Conservation (phyloP, 1,284 basidiomycete genomes). For the Moesziomyces parantarcticus region DNA sequence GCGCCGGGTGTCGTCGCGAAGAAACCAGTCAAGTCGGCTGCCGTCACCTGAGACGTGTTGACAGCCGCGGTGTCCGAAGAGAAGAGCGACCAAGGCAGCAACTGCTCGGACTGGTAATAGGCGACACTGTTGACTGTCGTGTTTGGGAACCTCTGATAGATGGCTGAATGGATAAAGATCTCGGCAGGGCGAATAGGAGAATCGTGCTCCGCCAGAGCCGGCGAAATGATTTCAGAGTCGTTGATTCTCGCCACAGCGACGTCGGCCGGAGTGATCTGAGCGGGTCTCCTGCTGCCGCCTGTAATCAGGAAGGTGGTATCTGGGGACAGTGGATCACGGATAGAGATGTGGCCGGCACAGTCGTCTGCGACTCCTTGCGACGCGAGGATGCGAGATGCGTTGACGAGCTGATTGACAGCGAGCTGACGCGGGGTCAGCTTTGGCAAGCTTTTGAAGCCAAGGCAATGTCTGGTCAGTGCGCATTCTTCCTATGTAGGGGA, state of each 20-base stretch:
- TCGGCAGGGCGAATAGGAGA: conserved; percentile 30
- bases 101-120: conserved; percentile 34
- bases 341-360: conserved; percentile 31
- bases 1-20: conserved; percentile 21
- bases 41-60: conserved; percentile 6
- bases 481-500: background rate
- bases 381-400: conserved; percentile 47
- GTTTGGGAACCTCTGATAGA: conserved; percentile 42
- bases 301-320: conserved; percentile 34
- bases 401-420: conserved; percentile 45
- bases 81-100: conserved; percentile 37
- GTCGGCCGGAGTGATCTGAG: conserved; percentile 39
- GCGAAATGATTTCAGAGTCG: conserved; percentile 31
- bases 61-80: conserved; percentile 1
- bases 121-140: conserved; percentile 43
- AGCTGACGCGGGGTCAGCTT: conserved; percentile 39
- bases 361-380: conserved; percentile 40
- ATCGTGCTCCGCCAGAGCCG: conserved; percentile 25
- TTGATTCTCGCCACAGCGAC: conserved; percentile 43
- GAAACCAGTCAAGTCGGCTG: conserved; percentile 20
- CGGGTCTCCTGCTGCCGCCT: conserved; percentile 13
- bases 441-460: conserved; percentile 12
- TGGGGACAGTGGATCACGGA: conserved; percentile 41
- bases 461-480: too few relatives aligned
- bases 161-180: conserved; percentile 41